These are phyloP conservation scores for Lactarius vividus DNA, from an alignment of 768 basidiomycete genomes.

Conservation along the genomic window DNA sequence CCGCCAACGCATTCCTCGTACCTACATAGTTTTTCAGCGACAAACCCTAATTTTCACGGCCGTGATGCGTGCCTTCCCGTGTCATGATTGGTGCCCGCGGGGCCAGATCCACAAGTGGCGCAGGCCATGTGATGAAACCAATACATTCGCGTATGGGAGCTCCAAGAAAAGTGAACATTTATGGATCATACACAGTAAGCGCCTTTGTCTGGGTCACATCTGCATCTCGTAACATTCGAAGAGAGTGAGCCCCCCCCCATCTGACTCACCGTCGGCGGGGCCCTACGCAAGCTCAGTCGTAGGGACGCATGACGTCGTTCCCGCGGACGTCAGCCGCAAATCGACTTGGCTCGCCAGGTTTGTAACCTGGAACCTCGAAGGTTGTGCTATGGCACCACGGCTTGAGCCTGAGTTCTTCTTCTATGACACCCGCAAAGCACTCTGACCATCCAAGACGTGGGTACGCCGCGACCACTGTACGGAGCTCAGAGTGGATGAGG, in stretches of 20 bases:
- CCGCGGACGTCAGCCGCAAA: constrained; percentile 48
- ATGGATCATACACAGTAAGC: not conserved
- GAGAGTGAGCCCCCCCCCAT: not conserved
- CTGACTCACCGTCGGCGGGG: not conserved
- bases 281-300: constrained; percentile 33
- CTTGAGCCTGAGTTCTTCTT: constrained; percentile 45
- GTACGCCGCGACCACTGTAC: constrained; percentile 40
- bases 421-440: constrained; percentile 43
- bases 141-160: not conserved
- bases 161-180: not conserved
- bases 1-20: constrained; percentile 13
- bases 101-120: constrained; percentile 6
- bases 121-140: not conserved
- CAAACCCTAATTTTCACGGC: not conserved
- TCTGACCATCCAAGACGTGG: constrained; percentile 48
- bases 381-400: constrained; percentile 51
- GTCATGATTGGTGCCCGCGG: not conserved
- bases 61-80: not conserved
- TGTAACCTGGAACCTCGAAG: constrained; percentile 48
- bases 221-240: not conserved
- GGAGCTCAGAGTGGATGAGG: constrained; percentile 41
- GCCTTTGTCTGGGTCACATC: not conserved
- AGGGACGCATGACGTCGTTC: constrained; percentile 43
- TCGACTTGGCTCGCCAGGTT: constrained; percentile 42
- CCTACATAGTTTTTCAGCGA: not conserved